Conservation (phyloP, 768 basidiomycete species). For the Lactifluus rugatus region DNA sequence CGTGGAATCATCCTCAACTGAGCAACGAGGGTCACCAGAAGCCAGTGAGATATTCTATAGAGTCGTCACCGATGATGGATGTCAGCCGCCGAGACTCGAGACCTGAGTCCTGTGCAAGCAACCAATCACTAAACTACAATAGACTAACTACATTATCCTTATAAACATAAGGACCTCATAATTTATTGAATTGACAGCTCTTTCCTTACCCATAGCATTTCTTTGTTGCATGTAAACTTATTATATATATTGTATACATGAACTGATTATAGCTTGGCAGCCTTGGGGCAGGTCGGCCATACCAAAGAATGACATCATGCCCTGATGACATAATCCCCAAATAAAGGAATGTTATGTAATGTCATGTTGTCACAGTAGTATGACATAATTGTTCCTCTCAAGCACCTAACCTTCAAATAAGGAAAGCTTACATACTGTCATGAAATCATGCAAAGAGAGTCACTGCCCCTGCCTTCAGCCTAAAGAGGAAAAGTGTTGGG, state of each 20-base stretch:
- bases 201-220: neutral
- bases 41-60: constrained; percentile 17
- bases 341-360: too few species aligned
- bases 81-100: neutral
- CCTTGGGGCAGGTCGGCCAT: too few species aligned
- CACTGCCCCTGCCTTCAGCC: too few species aligned
- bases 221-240: neutral
- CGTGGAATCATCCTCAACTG: neutral
- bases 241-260: neutral
- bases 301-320: too few species aligned
- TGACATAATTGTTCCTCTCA: too few species aligned
- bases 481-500: too few species aligned
- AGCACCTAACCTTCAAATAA: too few species aligned
- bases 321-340: too few species aligned
- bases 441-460: too few species aligned
- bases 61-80: constrained; percentile 6
- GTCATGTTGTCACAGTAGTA: too few species aligned
- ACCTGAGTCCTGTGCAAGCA: constrained; percentile 13
- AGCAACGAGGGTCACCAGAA: neutral
- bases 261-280: neutral
- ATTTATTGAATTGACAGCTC: neutral
- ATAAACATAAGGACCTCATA: neutral
- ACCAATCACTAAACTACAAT: constrained; percentile 7
- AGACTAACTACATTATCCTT: constrained; percentile 4
- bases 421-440: too few species aligned